Percentiles rank a stretch among this genome's conserved stretches.
Evolutionary conservation across 352 stramenopile genomes (phyloP).

Genomic region (Phytophthora sp.): DNA sequence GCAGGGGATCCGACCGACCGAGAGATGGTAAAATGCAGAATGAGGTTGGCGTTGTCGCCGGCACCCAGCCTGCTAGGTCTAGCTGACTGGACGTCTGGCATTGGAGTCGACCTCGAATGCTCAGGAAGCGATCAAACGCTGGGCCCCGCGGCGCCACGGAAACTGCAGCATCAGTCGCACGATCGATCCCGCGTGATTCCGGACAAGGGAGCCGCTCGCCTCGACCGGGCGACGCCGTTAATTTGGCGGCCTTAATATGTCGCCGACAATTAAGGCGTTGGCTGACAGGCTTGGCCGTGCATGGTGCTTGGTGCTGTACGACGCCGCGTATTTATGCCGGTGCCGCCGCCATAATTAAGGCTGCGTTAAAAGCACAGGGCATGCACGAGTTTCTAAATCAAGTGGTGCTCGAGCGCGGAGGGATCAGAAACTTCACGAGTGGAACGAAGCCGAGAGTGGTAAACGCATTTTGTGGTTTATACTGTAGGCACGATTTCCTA

Average conservation of each 20-base stretch:
- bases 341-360: background rate
- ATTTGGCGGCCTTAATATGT: conserved; percentile 11
- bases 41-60: conserved; percentile 3
- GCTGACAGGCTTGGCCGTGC: background rate
- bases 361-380: background rate
- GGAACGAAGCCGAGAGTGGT: too few relatives aligned
- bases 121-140: conserved; percentile 19
- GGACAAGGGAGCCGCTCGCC: background rate
- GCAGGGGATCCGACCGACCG: conserved; percentile 1
- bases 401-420: background rate
- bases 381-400: background rate
- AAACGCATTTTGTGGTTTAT: too few relatives aligned
- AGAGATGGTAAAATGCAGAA: conserved; percentile 13
- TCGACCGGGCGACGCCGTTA: conserved; percentile 10
- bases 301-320: conserved; percentile 11
- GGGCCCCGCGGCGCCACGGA: conserved; percentile 1
- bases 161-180: conserved; percentile 12
- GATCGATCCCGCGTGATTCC: background rate
- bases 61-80: background rate
- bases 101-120: conserved; percentile 11
- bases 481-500: too few relatives aligned
- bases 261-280: background rate
- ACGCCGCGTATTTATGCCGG: conserved; percentile 11
- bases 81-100: conserved; percentile 2
- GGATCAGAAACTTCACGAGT: background rate